phyloP scores from a whole-genome alignment of 371 early-diverging fungal species.

The Phascolomyces articulosus region DNA sequence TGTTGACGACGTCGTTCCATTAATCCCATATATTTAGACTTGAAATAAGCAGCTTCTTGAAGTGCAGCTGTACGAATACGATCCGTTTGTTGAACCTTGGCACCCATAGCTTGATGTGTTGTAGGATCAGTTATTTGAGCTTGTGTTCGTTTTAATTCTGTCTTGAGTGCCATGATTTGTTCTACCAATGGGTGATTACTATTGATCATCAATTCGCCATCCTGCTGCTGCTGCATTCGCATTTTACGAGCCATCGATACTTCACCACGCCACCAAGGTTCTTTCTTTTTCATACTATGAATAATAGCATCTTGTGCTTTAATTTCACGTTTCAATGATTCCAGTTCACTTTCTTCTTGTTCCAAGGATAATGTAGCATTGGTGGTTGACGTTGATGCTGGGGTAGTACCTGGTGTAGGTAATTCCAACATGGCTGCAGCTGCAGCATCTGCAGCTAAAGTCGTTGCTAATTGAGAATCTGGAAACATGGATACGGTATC shows the following conservation, averaged over 20 bases:
- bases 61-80: slow-evolving; percentile 55
- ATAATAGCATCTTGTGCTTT: slow-evolving; percentile 41
- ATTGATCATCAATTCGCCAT: slow-evolving; percentile 36
- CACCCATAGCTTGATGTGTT: slow-evolving; percentile 37
- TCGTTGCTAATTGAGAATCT: slow-evolving; percentile 3
- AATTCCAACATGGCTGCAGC: not conserved
- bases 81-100: slow-evolving; percentile 51
- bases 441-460: not conserved
- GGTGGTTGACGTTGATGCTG: too few relatives aligned
- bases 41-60: slow-evolving; percentile 63
- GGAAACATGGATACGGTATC: slow-evolving; percentile 17
- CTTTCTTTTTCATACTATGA: slow-evolving; percentile 48
- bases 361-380: not conserved
- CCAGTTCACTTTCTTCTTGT: slow-evolving; percentile 23
- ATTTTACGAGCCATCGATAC: slow-evolving; percentile 46
- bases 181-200: slow-evolving; percentile 48
- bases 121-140: slow-evolving; percentile 50
- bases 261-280: slow-evolving; percentile 57
- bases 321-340: slow-evolving; percentile 37
- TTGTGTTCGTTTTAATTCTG: slow-evolving; percentile 44
- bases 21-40: slow-evolving; percentile 46
- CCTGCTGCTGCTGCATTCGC: slow-evolving; percentile 17
- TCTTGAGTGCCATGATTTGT: slow-evolving; percentile 41
- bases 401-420: too few relatives aligned
- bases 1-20: slow-evolving; percentile 18